Evolutionary conservation across 768 basidiomycete species (phyloP), one percentile per base, ranked within the genome.

Genomic region (Leccinum rimulosum): DNA sequence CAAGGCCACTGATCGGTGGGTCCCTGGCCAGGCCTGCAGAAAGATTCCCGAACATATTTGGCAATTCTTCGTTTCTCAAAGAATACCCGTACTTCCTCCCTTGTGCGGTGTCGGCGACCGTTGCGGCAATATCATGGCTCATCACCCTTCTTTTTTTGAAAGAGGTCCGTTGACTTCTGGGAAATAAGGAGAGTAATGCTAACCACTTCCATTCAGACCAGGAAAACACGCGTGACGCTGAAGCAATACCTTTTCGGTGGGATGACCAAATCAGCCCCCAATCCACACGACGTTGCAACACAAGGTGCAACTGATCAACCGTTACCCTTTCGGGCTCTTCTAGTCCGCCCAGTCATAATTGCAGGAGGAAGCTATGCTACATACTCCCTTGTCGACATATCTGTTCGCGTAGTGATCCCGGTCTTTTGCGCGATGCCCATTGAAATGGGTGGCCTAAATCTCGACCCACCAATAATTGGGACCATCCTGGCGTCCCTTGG

Each of bases 1-100:
- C n/a, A 47, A 88, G 89, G 0, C 88, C 90, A 11, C 69, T 89
- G 47, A 77, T 89, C 19, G 90, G 90, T 35, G 90, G 90, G 1
- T 66, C 76, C 12, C 71, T 91, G 28, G 82, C 86, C 11, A 80
- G 74, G 35, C 90, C 89, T 1, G 78, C 80, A 52, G 86, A 90
- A 48, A 82, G 82, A 27, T 90, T 88, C 68, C 88, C 88, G 1
- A 61, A 62, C 4, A 56, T 79, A 2, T 91, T 91, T 60, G 86
- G 85, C 50, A 59, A 74, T 36, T 77, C 75, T 4, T 61, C 64
- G 15, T 89, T 92, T 64, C 80, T 86, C 79, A 79, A 77, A 61
- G 67, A 79, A 53, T 87, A 86, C 69, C 89, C 90, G 0, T 91
- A 92, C 71, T 88, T 89, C 68, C 76, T 90, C n/a, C 83, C 89